Conservation (phyloP, 1,284 basidiomycete species). For the Ustilago cynodontis region DNA sequence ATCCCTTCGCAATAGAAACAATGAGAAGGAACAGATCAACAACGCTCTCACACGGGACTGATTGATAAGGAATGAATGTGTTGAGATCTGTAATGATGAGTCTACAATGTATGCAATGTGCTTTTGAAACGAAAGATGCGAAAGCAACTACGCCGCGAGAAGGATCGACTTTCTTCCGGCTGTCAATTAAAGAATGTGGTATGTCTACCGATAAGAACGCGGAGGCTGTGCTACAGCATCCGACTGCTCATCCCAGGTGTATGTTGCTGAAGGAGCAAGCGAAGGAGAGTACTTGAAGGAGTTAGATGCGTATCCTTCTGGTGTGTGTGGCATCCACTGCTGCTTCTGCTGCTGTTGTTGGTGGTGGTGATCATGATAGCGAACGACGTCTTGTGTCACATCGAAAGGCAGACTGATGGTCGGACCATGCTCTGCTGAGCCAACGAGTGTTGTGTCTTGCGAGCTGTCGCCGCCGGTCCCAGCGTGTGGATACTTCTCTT, state of each 20-base stretch:
- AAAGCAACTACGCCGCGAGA: not conserved
- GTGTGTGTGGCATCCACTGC: not conserved
- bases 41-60: not conserved
- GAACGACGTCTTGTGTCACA: constrained; percentile 6
- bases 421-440: constrained; percentile 5
- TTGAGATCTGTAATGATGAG: not conserved
- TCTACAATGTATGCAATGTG: not conserved
- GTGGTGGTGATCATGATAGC: constrained; percentile 12
- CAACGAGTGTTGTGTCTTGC: constrained; percentile 29
- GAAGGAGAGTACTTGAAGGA: constrained; percentile 15
- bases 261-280: not conserved
- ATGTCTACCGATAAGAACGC: constrained; percentile 15
- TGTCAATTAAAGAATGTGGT: not conserved
- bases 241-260: constrained; percentile 15
- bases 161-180: constrained; percentile 4
- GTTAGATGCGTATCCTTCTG: constrained; percentile 27
- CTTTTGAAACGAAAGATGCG: constrained; percentile 2
- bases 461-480: not conserved
- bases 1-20: not conserved
- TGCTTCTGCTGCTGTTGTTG: constrained; percentile 2
- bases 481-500: not conserved
- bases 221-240: constrained; percentile 10
- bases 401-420: not conserved
- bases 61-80: constrained; percentile 4
- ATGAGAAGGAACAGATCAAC: not conserved